phyloP scores from a whole-genome alignment of 139 green algal species.

The Haematococcus sp. region DNA sequence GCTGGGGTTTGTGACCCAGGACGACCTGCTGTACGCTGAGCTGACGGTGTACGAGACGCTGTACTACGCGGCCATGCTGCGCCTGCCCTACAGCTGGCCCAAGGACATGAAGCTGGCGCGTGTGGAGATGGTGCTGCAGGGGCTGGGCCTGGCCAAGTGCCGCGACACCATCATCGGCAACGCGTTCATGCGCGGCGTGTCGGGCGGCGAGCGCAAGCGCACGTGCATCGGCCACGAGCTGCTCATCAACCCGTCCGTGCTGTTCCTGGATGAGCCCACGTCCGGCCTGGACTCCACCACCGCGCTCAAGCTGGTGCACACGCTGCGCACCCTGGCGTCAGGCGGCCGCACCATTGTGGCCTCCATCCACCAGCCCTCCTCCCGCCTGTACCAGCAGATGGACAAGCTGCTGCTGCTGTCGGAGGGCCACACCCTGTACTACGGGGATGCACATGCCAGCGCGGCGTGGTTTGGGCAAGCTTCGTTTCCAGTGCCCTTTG shows the following conservation, averaged over 20 bases:
- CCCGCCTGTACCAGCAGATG: slow-evolving; percentile 73
- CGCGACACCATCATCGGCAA: slow-evolving; percentile 83
- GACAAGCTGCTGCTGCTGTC: slow-evolving; percentile 61
- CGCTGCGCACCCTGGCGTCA: slow-evolving; percentile 59
- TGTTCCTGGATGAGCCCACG: slow-evolving; percentile 73
- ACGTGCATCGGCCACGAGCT: slow-evolving; percentile 83
- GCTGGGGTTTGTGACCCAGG: slow-evolving; percentile 80
- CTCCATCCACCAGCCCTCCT: slow-evolving; percentile 90
- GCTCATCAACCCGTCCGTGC: slow-evolving; percentile 86
- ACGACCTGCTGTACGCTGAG: slow-evolving; percentile 82
- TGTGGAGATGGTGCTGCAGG: slow-evolving; percentile 68
- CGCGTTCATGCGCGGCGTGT: slow-evolving; percentile 31
- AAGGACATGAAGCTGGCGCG: slow-evolving; percentile 55
- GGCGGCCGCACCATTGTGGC: slow-evolving; percentile 72
- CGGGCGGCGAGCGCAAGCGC: slow-evolving; percentile 91
- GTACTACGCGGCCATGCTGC: slow-evolving; percentile 81
- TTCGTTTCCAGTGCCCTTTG: slow-evolving; percentile 62
- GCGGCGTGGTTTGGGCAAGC: slow-evolving; percentile 55
- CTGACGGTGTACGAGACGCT: slow-evolving; percentile 81
- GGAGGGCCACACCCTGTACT: slow-evolving; percentile 74
- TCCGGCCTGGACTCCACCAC: slow-evolving; percentile 86
- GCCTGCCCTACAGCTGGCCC: slow-evolving; percentile 70
- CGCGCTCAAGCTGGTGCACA: slow-evolving; percentile 76
- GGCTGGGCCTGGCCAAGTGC: slow-evolving; percentile 72
- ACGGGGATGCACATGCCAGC: slow-evolving; percentile 40